Base-by-base conservation (phyloP, 2,329 filamentous ascomycete species). In the Aspergillus pseudoglaucus region DNA sequence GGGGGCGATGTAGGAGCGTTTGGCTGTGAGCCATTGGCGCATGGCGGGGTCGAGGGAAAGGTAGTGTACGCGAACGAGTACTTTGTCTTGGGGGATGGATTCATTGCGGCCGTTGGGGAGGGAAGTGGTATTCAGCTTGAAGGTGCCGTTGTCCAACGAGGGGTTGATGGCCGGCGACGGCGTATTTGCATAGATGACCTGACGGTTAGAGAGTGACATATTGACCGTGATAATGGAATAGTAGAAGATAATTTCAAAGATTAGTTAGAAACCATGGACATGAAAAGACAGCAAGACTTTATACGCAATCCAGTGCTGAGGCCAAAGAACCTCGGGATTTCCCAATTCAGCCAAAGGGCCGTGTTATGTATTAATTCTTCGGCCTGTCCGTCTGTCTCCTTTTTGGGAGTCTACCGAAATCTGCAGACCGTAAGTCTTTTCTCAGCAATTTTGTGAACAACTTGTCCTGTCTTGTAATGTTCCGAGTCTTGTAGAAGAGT, bases 11-110 rank as follows among this genome's bases (percentile, higher is more conserved):
- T 89, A 89, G 1, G 84, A 80, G 25, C 79, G 71, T 33, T 70
- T 68, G 44, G 73, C 74, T 51, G 69, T 84, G 17, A 89, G 67
- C 83, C 83, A 88, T 49, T 81, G 81, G 57, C 85, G 78, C 84
- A 88, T 88, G n/a, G 85, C 84, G 1, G 85, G 85, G 66, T 88
- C 85, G 35, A 88, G 74, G 8, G 81, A 84, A 40, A 87, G 74
- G 60, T 87, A 88, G 50, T 85, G 71, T 2, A 70, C 70, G 49
- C 75, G 70, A 48, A 77, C 72, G 49, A 88, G 74, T 47, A 88
- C 73, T 60, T 88, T 70, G 54, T 83, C 83, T 72, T 63, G 52
- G 8, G 65, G 63, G 12, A 67, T 56, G 57, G 62, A 49, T 42
- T 59, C 56, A 20, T 32, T 32, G 12, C 25, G 25, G 25, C 8